Conservation (phyloP, 139 green algal species). For the Yamagishiella unicocca region DNA sequence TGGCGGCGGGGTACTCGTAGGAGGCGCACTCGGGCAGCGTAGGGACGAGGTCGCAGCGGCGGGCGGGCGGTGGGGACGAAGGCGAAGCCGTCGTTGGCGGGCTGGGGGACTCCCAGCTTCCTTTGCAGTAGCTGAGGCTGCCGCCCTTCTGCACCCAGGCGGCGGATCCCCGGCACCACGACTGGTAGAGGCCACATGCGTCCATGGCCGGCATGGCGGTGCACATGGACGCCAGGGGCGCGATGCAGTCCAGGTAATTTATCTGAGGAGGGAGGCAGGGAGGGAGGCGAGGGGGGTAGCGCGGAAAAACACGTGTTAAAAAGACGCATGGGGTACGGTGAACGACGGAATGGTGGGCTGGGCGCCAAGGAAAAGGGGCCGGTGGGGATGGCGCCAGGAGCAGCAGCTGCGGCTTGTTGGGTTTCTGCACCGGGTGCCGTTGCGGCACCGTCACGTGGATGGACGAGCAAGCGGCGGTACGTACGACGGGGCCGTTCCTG, state of each 20-base stretch:
- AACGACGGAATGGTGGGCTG: no score
- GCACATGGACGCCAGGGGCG: not conserved
- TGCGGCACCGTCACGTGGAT: no score
- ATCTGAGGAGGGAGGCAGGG: not conserved
- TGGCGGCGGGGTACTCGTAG: slow-evolving; percentile 30
- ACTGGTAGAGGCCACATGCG: not conserved
- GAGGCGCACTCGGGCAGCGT: not conserved
- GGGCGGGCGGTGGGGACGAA: not conserved
- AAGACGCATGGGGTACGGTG: no score
- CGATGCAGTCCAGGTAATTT: not conserved
- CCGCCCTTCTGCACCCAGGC: slow-evolving; percentile 6
- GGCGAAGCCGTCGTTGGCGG: no score
- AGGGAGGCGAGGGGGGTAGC: not conserved
- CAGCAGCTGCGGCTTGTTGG: no score
- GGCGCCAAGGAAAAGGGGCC: no score
- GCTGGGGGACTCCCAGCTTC: no score
- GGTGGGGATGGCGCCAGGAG: no score
- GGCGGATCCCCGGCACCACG: not conserved
- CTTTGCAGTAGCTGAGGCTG: not conserved
- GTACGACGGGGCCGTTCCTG: no score
- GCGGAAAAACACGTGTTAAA: not conserved
- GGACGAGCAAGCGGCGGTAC: no score
- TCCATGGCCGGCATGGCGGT: not conserved
- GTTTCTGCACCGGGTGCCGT: no score
- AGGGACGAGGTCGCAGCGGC: not conserved